Evolutionary conservation across 2,329 filamentous ascomycete species (phyloP).

Genomic region (Aspergillus aculeatus): DNA sequence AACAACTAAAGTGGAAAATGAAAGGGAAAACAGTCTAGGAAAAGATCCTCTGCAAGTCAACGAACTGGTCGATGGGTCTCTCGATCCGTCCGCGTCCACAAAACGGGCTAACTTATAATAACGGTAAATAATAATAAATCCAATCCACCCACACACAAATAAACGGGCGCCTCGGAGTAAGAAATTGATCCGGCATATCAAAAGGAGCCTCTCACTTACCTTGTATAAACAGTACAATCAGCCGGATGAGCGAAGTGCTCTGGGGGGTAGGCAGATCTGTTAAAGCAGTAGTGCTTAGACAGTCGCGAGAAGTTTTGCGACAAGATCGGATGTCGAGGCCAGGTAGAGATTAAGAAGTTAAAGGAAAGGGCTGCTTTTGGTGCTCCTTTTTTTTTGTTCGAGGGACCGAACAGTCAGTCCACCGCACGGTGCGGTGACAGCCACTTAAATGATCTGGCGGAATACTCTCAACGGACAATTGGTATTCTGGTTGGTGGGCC

Average conservation of each 20-base stretch:
- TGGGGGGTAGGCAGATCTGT: not conserved
- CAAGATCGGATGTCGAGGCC: not conserved
- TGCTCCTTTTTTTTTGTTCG: conserved; percentile 7
- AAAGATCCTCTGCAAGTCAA: conserved; percentile 5
- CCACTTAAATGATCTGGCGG: conserved; percentile 17
- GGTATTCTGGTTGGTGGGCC: conserved; percentile 22
- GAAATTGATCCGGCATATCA: conserved; percentile 7
- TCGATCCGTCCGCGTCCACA: conserved; percentile 7
- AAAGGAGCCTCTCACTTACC: conserved; percentile 2
- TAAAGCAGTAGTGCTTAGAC: not conserved
- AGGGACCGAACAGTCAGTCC: conserved; percentile 17
- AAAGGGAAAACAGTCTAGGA: conserved; percentile 1
- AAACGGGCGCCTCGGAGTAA: not conserved
- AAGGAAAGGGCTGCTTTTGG: conserved; percentile 9
- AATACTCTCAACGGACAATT: conserved; percentile 13
- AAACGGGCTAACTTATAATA: not conserved
- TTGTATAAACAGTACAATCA: not conserved
- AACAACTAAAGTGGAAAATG: conserved; percentile 1
- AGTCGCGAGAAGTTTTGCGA: not conserved
- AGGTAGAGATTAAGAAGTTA: conserved; percentile 3
- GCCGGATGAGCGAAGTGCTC: not conserved
- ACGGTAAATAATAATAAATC: conserved; percentile 2
- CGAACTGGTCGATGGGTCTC: conserved; percentile 5
- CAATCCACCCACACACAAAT: conserved; percentile 7
- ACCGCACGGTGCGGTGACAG: conserved; percentile 14